A percentile compares a stretch with the other conserved stretches of the same genome.
Evolutionary conservation across 345 rosid genomes (phyloP).

Genomic region (Eucalyptus regnans): DNA sequence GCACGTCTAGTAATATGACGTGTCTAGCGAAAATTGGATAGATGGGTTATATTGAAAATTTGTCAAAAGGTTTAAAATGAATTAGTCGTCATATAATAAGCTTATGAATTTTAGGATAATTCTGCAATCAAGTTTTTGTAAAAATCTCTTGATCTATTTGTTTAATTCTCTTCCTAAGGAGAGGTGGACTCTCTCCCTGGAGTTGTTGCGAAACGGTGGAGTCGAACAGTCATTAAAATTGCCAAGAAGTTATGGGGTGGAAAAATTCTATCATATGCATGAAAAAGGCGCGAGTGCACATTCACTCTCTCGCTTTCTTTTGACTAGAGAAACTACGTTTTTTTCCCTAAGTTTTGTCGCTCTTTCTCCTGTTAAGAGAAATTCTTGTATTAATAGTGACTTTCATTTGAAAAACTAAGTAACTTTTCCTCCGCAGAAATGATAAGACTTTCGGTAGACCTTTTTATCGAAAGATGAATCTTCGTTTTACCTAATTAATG

Average conservation of each 20-base stretch:
- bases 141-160: neutral
- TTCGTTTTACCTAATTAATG: no score
- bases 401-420: fast-evolving
- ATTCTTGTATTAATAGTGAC: neutral
- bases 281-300: neutral
- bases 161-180: neutral
- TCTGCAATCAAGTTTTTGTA: no score
- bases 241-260: neutral
- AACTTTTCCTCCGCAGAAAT: neutral
- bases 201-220: neutral
- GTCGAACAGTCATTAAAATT: no score
- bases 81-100: neutral
- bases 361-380: no score
- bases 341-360: no score
- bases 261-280: neutral
- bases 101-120: fast-evolving
- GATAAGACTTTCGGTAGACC: neutral
- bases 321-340: neutral
- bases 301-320: neutral
- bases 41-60: no score
- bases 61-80: fast-evolving
- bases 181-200: neutral
- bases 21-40: neutral
- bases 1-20: fast-evolving
- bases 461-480: no score